phyloP scores from a whole-genome alignment of 139 green algal species.

The Trebouxia sp. region DNA sequence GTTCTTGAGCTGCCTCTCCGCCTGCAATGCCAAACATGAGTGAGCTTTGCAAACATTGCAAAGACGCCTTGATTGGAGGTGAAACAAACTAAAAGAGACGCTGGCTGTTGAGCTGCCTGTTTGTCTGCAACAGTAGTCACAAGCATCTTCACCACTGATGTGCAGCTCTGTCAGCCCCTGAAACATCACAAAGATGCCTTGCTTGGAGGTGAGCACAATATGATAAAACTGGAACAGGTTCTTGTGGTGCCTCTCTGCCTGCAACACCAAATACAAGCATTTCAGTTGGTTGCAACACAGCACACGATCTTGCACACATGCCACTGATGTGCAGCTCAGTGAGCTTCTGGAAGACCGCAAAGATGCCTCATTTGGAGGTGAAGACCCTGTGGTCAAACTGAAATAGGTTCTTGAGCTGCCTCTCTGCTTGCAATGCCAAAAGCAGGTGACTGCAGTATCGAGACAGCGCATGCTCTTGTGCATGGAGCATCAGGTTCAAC shows the following conservation, averaged over 20 bases:
- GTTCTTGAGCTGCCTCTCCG: conserved; percentile 21
- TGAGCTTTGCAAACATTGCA: too few species aligned
- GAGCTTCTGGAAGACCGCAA: conserved; percentile 58
- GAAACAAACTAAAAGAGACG: too few species aligned
- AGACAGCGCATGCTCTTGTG: too few species aligned
- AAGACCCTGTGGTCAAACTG: conserved; percentile 63
- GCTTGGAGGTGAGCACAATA: conserved; percentile 68
- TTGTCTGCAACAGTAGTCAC: too few species aligned
- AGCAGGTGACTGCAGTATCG: too few species aligned
- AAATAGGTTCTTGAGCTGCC: conserved; percentile 9
- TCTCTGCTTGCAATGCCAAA: conserved; percentile 35
- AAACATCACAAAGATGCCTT: conserved; percentile 66
- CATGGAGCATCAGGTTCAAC: too few species aligned
- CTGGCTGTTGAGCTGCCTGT: too few species aligned
- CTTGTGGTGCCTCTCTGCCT: conserved; percentile 25
- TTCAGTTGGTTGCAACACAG: too few species aligned
- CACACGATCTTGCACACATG: too few species aligned
- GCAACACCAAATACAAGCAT: conserved; percentile 32
- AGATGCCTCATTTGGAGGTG: conserved; percentile 65
- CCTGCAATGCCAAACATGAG: conserved; percentile 36
- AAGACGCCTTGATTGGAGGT: too few species aligned
- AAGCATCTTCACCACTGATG: neutral
- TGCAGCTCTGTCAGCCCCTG: conserved; percentile 38
- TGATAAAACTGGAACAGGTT: conserved; percentile 41
- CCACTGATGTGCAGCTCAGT: neutral